Evolutionary conservation across 345 rosid species (phyloP), one percentile per base, ranked within the genome.

Genomic region (Carallia pectinifolia): DNA sequence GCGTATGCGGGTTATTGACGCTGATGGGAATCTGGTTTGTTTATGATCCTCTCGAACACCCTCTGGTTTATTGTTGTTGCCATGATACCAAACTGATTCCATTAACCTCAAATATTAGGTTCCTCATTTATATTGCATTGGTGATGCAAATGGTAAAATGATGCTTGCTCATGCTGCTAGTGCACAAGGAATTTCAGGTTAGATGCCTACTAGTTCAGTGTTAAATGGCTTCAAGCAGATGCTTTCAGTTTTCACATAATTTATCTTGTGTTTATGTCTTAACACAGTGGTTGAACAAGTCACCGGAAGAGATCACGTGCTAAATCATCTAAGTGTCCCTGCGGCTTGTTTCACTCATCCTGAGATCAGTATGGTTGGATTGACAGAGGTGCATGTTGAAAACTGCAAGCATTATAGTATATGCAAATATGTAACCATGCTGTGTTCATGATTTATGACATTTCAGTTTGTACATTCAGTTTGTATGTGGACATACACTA

Each of bases 261-360:
- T 59, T 44, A 76, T 77, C 61, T 18, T 56, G 69, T 66, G 15
- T 67, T 29, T 59, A 27, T 59, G n/a, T 64, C 53, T 67, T 71
- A 36, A 66, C 70, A 39, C 84, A 96, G 99, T 92, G 85, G 92
- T 96, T 61, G 99, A 96, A 82, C 96, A 88, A 89, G 90, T 92
- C 53, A 84, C 94, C 1, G 97, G 99, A 76, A 86, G 82, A 79
- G 99, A 90, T 86, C 87, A 88, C 31, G 91, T 96, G 71, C 92
- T 92, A 58, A 96, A 90, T 80, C 98, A 92, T 86, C 82, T 86
- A 64, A 90, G 96, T 76, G 87, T 96, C 72, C 98, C 99, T 27
- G 99, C 99, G 59, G 99, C 99, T 76, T 96, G 99, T 77, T 96
- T 96, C 87, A 96, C 99, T 53, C 99, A 96, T 81, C 99, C 99